Evolutionary conservation across 169 alveolate genomes (phyloP).

Genomic region (Hammondia hammondi): DNA sequence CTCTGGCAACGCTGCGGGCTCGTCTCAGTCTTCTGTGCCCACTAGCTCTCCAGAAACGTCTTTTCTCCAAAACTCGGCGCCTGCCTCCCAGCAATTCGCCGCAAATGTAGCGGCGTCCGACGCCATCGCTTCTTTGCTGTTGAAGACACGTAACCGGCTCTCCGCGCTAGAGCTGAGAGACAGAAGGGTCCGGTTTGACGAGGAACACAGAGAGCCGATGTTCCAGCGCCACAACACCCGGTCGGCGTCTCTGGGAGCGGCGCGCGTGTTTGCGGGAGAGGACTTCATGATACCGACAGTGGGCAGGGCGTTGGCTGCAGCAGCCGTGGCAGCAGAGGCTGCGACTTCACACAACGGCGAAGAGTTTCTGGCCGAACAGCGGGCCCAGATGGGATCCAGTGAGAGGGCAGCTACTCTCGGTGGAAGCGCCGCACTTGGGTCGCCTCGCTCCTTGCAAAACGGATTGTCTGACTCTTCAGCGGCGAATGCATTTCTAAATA

Average conservation of each 20-base stretch:
- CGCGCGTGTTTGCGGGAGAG: not conserved
- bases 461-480: not conserved
- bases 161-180: not conserved
- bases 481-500: not conserved
- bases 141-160: not conserved
- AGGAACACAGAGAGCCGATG: not conserved
- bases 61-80: not conserved
- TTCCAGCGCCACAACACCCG: conserved; percentile 1
- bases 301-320: not conserved
- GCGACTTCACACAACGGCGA: not conserved
- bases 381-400: not conserved
- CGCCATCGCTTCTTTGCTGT: not conserved
- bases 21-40: not conserved
- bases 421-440: not conserved
- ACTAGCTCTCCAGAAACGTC: not conserved
- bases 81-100: not conserved
- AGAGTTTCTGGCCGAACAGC: not conserved
- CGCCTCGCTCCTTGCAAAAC: not conserved
- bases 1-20: not conserved
- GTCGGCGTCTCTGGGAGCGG: not conserved
- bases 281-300: not conserved
- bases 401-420: not conserved
- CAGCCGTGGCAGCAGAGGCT: not conserved
- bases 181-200: not conserved
- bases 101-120: not conserved